A percentile compares a stretch with the other conserved stretches of the same genome.
These are phyloP conservation scores for Isabelozyma gotoi DNA, from an alignment of 805 yeast genomes.

Conservation along the genomic window DNA sequence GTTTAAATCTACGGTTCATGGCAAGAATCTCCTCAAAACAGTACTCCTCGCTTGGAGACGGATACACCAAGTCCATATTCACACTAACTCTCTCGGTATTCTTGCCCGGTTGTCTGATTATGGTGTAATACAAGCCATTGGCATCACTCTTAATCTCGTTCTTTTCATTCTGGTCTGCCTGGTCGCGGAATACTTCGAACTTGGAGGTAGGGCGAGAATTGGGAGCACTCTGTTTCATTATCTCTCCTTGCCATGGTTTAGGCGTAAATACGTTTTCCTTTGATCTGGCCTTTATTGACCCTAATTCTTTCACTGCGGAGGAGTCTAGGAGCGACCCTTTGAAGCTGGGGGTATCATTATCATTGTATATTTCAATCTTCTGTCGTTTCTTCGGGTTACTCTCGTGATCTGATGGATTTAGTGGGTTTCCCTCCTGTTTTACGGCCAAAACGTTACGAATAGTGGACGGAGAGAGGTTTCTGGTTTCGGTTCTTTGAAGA, in stretches of 20 bases:
- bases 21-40: constrained; percentile 69
- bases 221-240: constrained; percentile 40
- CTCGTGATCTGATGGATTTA: constrained; percentile 1
- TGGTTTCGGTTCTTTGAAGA: constrained; percentile 24
- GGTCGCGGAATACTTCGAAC: constrained; percentile 14
- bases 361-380: constrained; percentile 45
- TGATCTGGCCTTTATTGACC: constrained; percentile 46
- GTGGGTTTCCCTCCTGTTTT: constrained; percentile 28
- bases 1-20: constrained; percentile 34
- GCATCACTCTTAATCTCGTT: constrained; percentile 20
- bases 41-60: constrained; percentile 46
- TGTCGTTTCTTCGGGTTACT: constrained; percentile 14
- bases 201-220: constrained; percentile 14
- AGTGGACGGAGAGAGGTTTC: constrained; percentile 3
- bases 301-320: constrained; percentile 47
- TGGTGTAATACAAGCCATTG: constrained; percentile 39
- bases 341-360: constrained; percentile 12
- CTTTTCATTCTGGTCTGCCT: constrained; percentile 3
- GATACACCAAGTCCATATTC: constrained; percentile 59
- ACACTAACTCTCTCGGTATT: constrained; percentile 57
- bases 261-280: constrained; percentile 65
- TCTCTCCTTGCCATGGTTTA: constrained; percentile 65
- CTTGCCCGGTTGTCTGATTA: constrained; percentile 56
- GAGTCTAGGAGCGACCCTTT: constrained; percentile 11
- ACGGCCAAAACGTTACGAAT: constrained; percentile 25